phyloP scores from a whole-genome alignment of 2,329 filamentous ascomycete species.

The Alternaria sp. region DNA sequence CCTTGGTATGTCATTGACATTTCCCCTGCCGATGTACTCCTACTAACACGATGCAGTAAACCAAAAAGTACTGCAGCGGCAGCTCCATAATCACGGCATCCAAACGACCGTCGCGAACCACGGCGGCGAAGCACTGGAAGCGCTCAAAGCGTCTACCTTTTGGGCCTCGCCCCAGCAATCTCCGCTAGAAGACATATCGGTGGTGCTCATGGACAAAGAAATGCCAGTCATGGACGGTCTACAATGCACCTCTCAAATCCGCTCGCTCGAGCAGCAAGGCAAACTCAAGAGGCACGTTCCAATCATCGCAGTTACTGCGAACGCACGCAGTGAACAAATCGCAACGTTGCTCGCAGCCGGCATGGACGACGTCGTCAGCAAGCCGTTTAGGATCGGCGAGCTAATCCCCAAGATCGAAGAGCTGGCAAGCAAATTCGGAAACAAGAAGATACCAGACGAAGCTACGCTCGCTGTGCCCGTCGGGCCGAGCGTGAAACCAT shows the following conservation, averaged over 20 bases:
- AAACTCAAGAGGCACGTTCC: conserved; percentile 45
- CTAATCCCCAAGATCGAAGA: conserved; percentile 60
- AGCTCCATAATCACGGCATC: conserved; percentile 57
- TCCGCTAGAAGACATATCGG: conserved; percentile 28
- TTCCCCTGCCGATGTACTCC: too few species aligned
- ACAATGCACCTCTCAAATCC: conserved; percentile 46
- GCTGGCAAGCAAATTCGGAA: conserved; percentile 38
- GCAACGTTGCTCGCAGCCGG: conserved; percentile 46
- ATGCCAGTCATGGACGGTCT: conserved; percentile 53
- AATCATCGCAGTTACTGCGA: conserved; percentile 52
- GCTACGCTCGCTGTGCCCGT: not conserved
- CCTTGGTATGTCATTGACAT: conserved; percentile 30
- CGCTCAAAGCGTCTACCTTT: conserved; percentile 52
- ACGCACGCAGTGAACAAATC: conserved; percentile 50
- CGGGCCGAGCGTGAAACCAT: not conserved
- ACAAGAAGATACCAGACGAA: not conserved
- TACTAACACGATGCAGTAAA: conserved; percentile 47
- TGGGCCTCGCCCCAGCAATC: conserved; percentile 40
- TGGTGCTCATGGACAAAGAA: conserved; percentile 50
- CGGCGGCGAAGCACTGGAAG: conserved; percentile 56
- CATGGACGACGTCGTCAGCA: conserved; percentile 58
- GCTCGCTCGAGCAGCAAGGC: conserved; percentile 46
- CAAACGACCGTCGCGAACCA: conserved; percentile 57
- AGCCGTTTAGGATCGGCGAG: conserved; percentile 59
- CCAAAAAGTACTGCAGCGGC: conserved; percentile 57